Evolutionary conservation across 495 filamentous ascomycete species (phyloP), one percentile per base, ranked within the genome.

Genomic region (Penicilliopsis zonata): DNA sequence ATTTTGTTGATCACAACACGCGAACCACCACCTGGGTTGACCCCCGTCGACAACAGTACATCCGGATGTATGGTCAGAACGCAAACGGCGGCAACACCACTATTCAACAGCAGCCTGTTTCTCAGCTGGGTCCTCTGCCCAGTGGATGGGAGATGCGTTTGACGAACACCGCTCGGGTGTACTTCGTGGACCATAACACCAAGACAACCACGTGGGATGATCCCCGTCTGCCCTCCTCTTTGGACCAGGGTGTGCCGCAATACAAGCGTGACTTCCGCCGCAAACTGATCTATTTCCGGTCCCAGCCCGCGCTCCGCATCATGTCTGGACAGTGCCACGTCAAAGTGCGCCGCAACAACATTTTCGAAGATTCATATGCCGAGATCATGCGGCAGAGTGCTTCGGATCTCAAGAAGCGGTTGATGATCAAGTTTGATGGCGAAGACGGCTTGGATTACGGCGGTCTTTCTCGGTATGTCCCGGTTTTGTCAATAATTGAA

Each of bases 151-250:
- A 98, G 65, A 98, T 98, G 90, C 82, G 90, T 36, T 74, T 98
- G 15, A 98, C 90, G 30, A 96, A 96, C 51, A 98, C 90, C 5
- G 90, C 90, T 9, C 74, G 90, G 28, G 90, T 98, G 14, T 98
- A 98, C 57, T 98, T 98, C 50, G 90, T 98, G 20, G 90, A 98
- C 49, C 90, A 98, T 65, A 98, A 98, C 53, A 98, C 90, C 37
- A 98, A 98, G 67, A 98, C 90, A 0, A 98, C 90, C 9, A 98
- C 90, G n/a, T 98, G 90, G 90, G 90, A 98, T 47, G 90, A 98
- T 47, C 90, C 90, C 13, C 76, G 90, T 36, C 62, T 98, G 39
- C 90, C 90, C 28, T 95, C 88, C 6, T 96, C 92, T 2, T 64
- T 98, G 37, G 90, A 98, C 49, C 90, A 98, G 66, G 94, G 94